Evolutionary conservation across 2,329 filamentous ascomycete species (phyloP).

Genomic region (Xylariaceae sp.): DNA sequence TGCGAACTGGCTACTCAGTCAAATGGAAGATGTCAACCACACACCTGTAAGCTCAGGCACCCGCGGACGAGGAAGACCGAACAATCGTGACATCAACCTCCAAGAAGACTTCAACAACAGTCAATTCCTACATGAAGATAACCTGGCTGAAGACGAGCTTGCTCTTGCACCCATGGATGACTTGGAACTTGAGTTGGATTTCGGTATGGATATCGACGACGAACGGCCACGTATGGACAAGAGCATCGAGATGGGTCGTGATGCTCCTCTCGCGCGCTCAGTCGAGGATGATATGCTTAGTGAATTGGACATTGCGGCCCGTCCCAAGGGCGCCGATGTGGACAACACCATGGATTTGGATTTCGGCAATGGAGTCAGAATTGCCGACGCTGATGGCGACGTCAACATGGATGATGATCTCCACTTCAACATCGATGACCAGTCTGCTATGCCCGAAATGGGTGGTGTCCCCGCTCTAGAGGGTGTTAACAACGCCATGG

Average conservation of each 20-base stretch:
- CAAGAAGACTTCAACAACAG: conserved; percentile 68
- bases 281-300: conserved; percentile 66
- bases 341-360: conserved; percentile 52
- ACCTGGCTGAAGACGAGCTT: conserved; percentile 52
- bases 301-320: conserved; percentile 55
- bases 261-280: conserved; percentile 63
- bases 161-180: conserved; percentile 56
- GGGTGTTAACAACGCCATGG: conserved; percentile 38
- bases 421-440: conserved; percentile 56
- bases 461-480: conserved; percentile 44
- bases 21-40: conserved; percentile 59
- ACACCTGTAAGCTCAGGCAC: conserved; percentile 52
- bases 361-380: conserved; percentile 50
- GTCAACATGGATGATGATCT: conserved; percentile 61
- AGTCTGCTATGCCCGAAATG: conserved; percentile 51
- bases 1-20: conserved; percentile 74
- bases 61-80: conserved; percentile 41
- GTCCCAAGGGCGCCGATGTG: conserved; percentile 52
- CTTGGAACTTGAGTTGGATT: conserved; percentile 67
- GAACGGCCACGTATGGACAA: conserved; percentile 52
- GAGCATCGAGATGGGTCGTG: conserved; percentile 86
- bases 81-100: conserved; percentile 61
- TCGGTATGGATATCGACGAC: conserved; percentile 69
- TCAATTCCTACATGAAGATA: conserved; percentile 70
- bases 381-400: conserved; percentile 61